A percentile compares a stretch with the other conserved stretches of the same genome.
Conservation (phyloP, 1,284 basidiomycete species). For the Malassezia cuniculi region DNA sequence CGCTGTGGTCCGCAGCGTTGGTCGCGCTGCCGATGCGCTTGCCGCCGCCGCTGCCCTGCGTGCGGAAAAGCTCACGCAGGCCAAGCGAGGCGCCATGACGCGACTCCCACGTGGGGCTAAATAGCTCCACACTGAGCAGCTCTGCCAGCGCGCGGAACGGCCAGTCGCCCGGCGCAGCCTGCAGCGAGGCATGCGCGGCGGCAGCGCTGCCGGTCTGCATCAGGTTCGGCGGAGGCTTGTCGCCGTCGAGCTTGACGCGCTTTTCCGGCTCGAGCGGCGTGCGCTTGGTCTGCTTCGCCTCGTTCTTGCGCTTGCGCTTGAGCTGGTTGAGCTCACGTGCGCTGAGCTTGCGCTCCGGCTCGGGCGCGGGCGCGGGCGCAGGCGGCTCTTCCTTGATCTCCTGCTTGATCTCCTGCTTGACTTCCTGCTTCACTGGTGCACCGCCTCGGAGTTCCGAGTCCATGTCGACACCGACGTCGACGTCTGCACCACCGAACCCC, state of each 20-base stretch:
- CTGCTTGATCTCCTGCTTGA: not conserved
- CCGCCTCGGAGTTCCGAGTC: conserved; percentile 36
- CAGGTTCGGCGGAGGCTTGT: conserved; percentile 9
- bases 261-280: conserved; percentile 6
- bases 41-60: conserved; percentile 69
- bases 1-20: conserved; percentile 52
- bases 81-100: conserved; percentile 89
- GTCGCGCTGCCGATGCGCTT: conserved; percentile 46
- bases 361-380: conserved; percentile 8
- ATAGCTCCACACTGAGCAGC: conserved; percentile 70
- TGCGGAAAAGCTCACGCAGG: conserved; percentile 72
- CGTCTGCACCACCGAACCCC: conserved; percentile 65
- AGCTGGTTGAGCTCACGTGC: conserved; percentile 77
- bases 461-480: conserved; percentile 49
- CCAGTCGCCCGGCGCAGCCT: conserved; percentile 57
- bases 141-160: conserved; percentile 76
- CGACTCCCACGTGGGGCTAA: conserved; percentile 76
- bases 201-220: conserved; percentile 19
- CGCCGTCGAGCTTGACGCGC: conserved; percentile 10
- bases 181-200: conserved; percentile 23
- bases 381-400: conserved; percentile 3
- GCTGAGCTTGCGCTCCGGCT: conserved; percentile 29
- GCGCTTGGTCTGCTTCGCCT: conserved; percentile 51
- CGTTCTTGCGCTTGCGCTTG: conserved; percentile 77
- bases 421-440: not conserved